Base-by-base conservation (phyloP, 768 basidiomycete species). In the Podaxis carcinomalis region DNA sequence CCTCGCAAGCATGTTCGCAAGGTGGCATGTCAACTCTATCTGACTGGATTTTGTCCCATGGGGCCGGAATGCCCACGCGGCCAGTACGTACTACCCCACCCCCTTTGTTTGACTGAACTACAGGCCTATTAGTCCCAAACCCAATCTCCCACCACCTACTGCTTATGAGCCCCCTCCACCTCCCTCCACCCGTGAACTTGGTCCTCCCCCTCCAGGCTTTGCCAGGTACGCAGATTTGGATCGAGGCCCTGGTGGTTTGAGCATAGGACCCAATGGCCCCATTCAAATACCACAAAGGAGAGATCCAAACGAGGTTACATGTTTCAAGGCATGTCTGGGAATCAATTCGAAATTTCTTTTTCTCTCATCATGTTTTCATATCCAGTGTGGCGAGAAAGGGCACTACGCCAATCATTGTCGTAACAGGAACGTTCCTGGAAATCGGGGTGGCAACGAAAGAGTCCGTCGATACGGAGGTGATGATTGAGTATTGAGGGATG, bases 361-460 rank as follows among this genome's bases (percentile, higher is more conserved):
- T 40, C 57, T 42, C 47, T 32, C 39, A 35, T 58, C 28, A 59
- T 65, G 4, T 47, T 59, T 57, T 53, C 59, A 65, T 25, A 59
- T 36, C 4, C 63, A 93, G 88, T 97, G 95, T 68, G 92, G 92
- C 39, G 88, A 93, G 72, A 89, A 90, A 66, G 96, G 96, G 1
- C 96, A 98, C 70, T 96, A 96, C 69, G 95, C 95, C 19, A 96
- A 97, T 70, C 87, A 92, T 67, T 97, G 95, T 73, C 84, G 89
- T 44, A 95, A 95, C 72, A 78, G 90, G 59, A 95, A 94, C 70
- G 89, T 93, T 23, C 94, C 94, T 27, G 94, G 94, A 11, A 93
- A 92, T 70, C 82, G 94, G 52, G 94, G 94, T 59, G 94, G 94
- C 6, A 74, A 86, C 51, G 91, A 92, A 65, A 80, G 81, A 47